phyloP scores from a whole-genome alignment of 495 filamentous ascomycete species.

The Neurospora sp. region DNA sequence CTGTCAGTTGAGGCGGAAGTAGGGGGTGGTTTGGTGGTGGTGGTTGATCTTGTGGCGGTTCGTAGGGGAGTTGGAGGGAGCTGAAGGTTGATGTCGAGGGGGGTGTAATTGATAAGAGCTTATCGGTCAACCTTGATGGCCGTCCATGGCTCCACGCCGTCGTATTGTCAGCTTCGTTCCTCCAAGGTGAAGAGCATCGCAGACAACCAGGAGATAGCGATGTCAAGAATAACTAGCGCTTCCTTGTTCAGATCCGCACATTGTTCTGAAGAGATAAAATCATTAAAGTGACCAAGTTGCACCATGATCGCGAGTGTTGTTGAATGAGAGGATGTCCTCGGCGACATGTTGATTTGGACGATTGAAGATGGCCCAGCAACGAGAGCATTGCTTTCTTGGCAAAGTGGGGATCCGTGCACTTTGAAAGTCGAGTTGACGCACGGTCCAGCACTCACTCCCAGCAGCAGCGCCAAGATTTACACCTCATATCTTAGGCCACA shows the following conservation, averaged over 20 bases:
- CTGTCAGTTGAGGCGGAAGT: conserved; percentile 20
- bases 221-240: background rate
- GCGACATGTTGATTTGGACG: background rate
- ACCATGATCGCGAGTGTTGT: background rate
- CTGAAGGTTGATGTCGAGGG: background rate
- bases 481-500: conserved; percentile 12
- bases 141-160: background rate
- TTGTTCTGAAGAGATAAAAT: background rate
- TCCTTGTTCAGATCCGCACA: background rate
- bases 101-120: background rate
- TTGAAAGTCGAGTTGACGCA: background rate
- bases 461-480: background rate
- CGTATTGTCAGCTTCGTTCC: background rate
- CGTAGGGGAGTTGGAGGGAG: background rate
- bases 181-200: background rate
- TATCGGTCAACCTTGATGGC: background rate
- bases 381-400: background rate
- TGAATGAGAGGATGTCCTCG: background rate
- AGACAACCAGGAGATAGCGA: background rate
- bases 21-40: background rate
- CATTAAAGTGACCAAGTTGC: background rate
- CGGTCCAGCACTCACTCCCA: background rate
- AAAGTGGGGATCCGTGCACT: background rate
- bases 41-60: background rate
- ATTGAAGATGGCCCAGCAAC: background rate